These are phyloP conservation scores for Phytophthora palmivora DNA, from an alignment of 352 stramenopile genomes.

Conservation along the genomic window DNA sequence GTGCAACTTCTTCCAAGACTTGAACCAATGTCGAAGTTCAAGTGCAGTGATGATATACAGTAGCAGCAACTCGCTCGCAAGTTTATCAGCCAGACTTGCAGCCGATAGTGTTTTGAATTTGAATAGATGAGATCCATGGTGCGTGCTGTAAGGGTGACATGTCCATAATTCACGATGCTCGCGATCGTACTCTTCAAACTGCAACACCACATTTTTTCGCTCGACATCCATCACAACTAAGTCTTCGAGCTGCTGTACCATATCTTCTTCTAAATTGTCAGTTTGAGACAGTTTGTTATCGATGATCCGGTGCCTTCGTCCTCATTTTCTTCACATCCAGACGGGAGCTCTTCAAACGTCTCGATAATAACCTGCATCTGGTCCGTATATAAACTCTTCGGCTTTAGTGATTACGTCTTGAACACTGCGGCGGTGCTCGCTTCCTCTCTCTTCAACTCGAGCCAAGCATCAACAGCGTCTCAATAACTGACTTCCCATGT, in stretches of 20 bases:
- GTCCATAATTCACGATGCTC: slow-evolving; percentile 53
- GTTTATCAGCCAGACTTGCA: slow-evolving; percentile 32
- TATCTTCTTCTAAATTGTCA: slow-evolving; percentile 16
- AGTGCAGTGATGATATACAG: slow-evolving; percentile 60
- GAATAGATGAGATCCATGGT: slow-evolving; percentile 10
- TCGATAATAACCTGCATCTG: slow-evolving; percentile 48
- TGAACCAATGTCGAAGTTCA: slow-evolving; percentile 67
- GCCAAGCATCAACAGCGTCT: slow-evolving; percentile 61
- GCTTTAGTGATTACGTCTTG: slow-evolving; percentile 54
- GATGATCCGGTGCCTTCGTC: background rate
- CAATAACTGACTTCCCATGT: slow-evolving; percentile 73
- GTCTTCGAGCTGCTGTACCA: slow-evolving; percentile 57
- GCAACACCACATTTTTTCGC: slow-evolving; percentile 44
- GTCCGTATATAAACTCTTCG: slow-evolving; percentile 45
- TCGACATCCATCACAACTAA: slow-evolving; percentile 60
- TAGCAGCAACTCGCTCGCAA: slow-evolving; percentile 54
- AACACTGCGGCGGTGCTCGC: slow-evolving; percentile 69
- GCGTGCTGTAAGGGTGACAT: slow-evolving; percentile 24
- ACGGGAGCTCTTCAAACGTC: slow-evolving; percentile 49
- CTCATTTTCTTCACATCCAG: slow-evolving; percentile 29
- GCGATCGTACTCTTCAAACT: slow-evolving; percentile 54
- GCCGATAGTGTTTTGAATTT: slow-evolving; percentile 7
- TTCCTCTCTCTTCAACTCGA: slow-evolving; percentile 65
- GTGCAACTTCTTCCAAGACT: slow-evolving; percentile 52
- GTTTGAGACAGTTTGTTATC: too few species aligned